Conservation (phyloP, 2,329 filamentous ascomycete species). For the Zelopaecilomyces penicillatus region DNA sequence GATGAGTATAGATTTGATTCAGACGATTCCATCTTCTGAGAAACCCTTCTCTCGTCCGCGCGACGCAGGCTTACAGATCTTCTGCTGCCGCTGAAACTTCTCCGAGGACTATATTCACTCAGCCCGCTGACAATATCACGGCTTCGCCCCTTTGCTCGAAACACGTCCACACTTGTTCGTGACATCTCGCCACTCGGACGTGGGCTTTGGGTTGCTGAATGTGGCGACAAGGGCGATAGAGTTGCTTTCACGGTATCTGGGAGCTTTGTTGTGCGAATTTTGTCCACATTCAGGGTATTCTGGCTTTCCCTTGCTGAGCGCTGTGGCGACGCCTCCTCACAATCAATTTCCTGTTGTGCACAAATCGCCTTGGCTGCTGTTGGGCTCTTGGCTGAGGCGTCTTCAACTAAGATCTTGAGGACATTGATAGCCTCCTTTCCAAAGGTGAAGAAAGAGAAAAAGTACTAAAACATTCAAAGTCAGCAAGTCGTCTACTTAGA, state of each 20-base stretch:
- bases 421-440: constrained; percentile 77
- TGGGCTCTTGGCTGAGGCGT: constrained; percentile 39
- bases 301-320: constrained; percentile 21
- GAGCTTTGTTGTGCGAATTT: constrained; percentile 32
- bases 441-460: constrained; percentile 88
- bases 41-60: constrained; percentile 34
- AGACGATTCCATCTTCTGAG: constrained; percentile 52
- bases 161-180: constrained; percentile 46
- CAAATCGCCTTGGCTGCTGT: constrained; percentile 15
- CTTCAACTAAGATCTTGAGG: constrained; percentile 63
- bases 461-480: constrained; percentile 53
- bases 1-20: constrained; percentile 67
- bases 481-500: constrained; percentile 25
- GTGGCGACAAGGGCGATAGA: constrained; percentile 43
- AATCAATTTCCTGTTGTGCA: constrained; percentile 9
- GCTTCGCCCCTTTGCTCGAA: constrained; percentile 41
- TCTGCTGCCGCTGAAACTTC: constrained; percentile 56
- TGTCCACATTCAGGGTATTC: constrained; percentile 17
- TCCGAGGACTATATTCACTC: constrained; percentile 36
- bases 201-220: constrained; percentile 39
- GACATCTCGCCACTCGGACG: constrained; percentile 46
- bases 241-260: constrained; percentile 55
- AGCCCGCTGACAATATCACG: constrained; percentile 40
- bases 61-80: constrained; percentile 43
- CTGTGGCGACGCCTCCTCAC: constrained; percentile 12